Conservation (phyloP, 2,329 filamentous ascomycete species). For the Coniochaeta ligniaria region DNA sequence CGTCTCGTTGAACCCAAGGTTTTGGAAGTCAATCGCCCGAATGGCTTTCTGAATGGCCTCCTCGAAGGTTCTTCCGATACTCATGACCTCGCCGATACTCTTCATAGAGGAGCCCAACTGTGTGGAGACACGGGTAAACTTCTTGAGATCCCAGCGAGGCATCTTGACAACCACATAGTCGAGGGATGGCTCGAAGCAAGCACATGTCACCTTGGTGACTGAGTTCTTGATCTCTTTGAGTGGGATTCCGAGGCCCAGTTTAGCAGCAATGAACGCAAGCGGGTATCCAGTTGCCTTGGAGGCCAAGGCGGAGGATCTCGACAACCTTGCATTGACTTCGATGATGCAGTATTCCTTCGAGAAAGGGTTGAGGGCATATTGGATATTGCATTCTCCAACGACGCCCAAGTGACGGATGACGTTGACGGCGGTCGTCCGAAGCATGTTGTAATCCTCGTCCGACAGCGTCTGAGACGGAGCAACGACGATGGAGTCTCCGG, state of each 20-base stretch:
- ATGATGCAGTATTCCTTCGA: conserved; percentile 98
- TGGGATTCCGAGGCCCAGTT: conserved; percentile 89
- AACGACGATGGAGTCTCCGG: conserved; percentile 96
- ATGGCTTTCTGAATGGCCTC: conserved; percentile 99
- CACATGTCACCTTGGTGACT: conserved; percentile 90
- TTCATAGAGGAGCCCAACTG: conserved; percentile 98
- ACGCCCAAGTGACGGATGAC: conserved; percentile 96
- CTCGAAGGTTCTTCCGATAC: conserved; percentile 92
- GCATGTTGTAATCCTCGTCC: conserved; percentile 98
- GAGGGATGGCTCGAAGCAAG: conserved; percentile 96
- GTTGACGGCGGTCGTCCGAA: conserved; percentile 92
- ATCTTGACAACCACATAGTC: conserved; percentile 99
- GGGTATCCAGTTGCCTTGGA: conserved; percentile 98
- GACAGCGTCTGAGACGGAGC: conserved; percentile 94
- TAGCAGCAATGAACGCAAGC: conserved; percentile 91
- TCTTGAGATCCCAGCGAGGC: conserved; percentile 97
- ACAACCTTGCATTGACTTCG: conserved; percentile 95
- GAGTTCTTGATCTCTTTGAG: conserved; percentile 95
- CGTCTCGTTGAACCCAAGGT: conserved; percentile 89
- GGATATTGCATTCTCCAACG: conserved; percentile 98
- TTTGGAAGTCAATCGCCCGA: conserved; percentile 88
- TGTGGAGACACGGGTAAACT: conserved; percentile 94
- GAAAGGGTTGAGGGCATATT: conserved; percentile 93
- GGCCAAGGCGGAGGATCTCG: conserved; percentile 87
- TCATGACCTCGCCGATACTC: conserved; percentile 99